Base-by-base conservation (phyloP, 2,329 filamentous ascomycete genomes). In the Alternaria conjuncta region DNA sequence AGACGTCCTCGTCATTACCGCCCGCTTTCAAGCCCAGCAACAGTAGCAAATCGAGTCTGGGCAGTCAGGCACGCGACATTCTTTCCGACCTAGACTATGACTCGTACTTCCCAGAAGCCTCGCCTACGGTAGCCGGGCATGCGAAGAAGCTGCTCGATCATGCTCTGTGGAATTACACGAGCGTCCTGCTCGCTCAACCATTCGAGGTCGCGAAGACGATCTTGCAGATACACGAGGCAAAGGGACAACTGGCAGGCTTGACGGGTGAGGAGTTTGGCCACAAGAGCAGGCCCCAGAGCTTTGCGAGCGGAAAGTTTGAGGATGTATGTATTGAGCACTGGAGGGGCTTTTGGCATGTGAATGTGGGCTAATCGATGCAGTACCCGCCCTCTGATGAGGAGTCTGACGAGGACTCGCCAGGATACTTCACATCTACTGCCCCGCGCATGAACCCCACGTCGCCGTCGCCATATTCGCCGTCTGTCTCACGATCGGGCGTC, bases 121-220 rank as follows among this genome's bases (percentile, higher is more conserved):
- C 91, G 26, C 92, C 92, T 1, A 86, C 89, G 10, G 70, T 81
- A 26, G 86, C 93, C 11, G 90, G 92, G 71, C 91, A 91, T 67
- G 84, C 91, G 46, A 92, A 91, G 77, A 90, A 91, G 66, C 83
- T 97, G 64, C 77, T 97, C 51, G 94, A 98, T 77, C 90, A 94
- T 78, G 88, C 96, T 68, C 78, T 97, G 79, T 96, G 94, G 90
- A 95, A 96, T 78, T 99, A 99, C 82, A 91, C 90, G 13, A 93
- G 91, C 61, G 90, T 97, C 23, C 81, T 98, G 75, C 90, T 97
- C 78, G 92, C 93, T 57, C 96, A 99, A 82, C 96, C 96, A 13
- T 98, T 99, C 79, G 96, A 98, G 84, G 94, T 97, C 61, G 94
- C 95, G 75, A 98, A 97, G 86, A 96, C 91, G 13, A 88, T 98